Evolutionary conservation across 805 yeast species (phyloP).

Genomic region (Kodamaea neixiangensis): DNA sequence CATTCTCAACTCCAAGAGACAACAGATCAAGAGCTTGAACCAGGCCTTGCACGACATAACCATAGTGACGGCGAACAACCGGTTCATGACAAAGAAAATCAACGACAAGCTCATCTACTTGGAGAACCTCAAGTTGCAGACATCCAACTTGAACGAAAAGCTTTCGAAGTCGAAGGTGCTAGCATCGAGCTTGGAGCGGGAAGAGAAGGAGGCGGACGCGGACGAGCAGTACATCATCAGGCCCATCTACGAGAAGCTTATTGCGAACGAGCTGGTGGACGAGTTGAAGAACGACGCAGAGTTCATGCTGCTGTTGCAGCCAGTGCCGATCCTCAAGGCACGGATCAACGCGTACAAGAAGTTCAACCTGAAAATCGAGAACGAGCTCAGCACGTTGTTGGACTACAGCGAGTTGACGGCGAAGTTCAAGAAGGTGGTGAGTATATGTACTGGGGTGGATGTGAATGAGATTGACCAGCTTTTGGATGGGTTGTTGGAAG

Average conservation of each 20-base stretch:
- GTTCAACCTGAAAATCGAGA: slow-evolving; percentile 59
- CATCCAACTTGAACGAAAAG: slow-evolving; percentile 42
- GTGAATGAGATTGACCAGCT: slow-evolving; percentile 77
- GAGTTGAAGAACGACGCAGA: slow-evolving; percentile 27
- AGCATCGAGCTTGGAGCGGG: slow-evolving; percentile 24
- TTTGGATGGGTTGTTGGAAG: slow-evolving; percentile 81
- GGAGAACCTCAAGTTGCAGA: slow-evolving; percentile 54
- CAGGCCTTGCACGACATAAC: slow-evolving; percentile 41
- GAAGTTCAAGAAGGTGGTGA: slow-evolving; percentile 85
- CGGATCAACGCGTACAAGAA: slow-evolving; percentile 77
- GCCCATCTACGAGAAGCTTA: slow-evolving; percentile 56
- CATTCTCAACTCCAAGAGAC: slow-evolving; percentile 35
- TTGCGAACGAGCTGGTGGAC: slow-evolving; percentile 27
- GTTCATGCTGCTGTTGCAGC: slow-evolving; percentile 43
- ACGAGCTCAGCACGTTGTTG: slow-evolving; percentile 52
- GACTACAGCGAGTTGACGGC: slow-evolving; percentile 44
- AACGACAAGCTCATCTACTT: slow-evolving; percentile 36
- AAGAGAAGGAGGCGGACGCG: slow-evolving; percentile 40
- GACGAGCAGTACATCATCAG: slow-evolving; percentile 81
- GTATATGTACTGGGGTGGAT: slow-evolving; percentile 86
- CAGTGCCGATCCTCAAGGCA: slow-evolving; percentile 59
- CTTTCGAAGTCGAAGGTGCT: slow-evolving; percentile 19
- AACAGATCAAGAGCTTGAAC: slow-evolving; percentile 37
- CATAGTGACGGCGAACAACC: slow-evolving; percentile 44
- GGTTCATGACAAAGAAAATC: slow-evolving; percentile 37